These are phyloP conservation scores for Pseudevernia furfuracea DNA, from an alignment of 495 filamentous ascomycete genomes.

Conservation along the genomic window DNA sequence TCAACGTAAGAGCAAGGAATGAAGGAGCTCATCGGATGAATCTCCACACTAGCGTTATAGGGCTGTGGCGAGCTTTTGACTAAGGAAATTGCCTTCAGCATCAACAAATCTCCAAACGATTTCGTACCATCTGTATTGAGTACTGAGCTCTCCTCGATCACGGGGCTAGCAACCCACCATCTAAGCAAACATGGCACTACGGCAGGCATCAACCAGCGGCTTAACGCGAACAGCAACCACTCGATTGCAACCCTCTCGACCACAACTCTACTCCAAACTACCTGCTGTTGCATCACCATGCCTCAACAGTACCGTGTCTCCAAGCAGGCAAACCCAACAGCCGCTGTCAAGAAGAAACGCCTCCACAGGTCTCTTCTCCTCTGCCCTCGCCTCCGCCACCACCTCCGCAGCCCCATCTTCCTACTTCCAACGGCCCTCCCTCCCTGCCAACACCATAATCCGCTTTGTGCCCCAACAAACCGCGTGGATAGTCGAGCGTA, in stretches of 20 bases:
- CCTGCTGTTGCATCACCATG: conserved; percentile 3
- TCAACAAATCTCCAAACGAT: neutral
- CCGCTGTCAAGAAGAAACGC: conserved; percentile 4
- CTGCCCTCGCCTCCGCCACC: conserved; percentile 1
- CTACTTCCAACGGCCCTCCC: conserved; percentile 53
- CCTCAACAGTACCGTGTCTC: neutral
- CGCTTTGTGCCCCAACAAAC: conserved; percentile 98
- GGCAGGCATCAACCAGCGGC: conserved; percentile 5
- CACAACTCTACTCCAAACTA: conserved; percentile 6
- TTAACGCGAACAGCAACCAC: conserved; percentile 5
- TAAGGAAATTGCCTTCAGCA: neutral
- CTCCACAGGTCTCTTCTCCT: conserved; percentile 1
- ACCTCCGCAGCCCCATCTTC: conserved; percentile 32
- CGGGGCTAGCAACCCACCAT: neutral
- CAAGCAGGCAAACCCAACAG: neutral
- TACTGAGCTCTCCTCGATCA: neutral
- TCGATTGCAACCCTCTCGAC: conserved; percentile 13
- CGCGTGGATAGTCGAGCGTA: conserved; percentile 98
- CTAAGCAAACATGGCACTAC: conserved; percentile 4
- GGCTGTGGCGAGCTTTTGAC: conserved; percentile 2
- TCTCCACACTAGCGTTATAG: conserved; percentile 1
- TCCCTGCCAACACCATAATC: conserved; percentile 89
- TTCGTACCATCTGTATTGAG: neutral
- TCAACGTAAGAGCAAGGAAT: neutral
- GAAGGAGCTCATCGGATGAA: neutral